These are phyloP conservation scores for Adenanthera pavonina DNA, from an alignment of 306 rosid species.

Conservation along the genomic window DNA sequence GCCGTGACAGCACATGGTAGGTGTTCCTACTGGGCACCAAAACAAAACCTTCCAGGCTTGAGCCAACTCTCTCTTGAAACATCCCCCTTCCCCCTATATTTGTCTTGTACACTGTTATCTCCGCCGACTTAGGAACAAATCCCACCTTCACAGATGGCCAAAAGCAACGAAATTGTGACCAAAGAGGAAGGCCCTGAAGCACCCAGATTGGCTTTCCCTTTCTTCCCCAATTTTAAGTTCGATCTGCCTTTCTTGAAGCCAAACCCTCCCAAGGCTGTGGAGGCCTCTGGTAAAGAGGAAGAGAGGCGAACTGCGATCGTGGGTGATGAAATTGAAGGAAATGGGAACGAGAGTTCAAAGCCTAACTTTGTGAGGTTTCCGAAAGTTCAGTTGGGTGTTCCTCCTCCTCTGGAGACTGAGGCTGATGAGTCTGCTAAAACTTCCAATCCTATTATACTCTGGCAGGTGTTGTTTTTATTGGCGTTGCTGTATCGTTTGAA, in stretches of 20 bases:
- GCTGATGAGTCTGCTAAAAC: conserved; percentile 60
- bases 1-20: no score
- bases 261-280: conserved; percentile 23
- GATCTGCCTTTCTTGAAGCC: conserved; percentile 62
- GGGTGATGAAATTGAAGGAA: conserved; percentile 23
- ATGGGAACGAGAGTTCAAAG: conserved; percentile 22
- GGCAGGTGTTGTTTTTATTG: conserved; percentile 64
- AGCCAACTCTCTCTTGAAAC: background rate
- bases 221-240: conserved; percentile 59
- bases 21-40: no score
- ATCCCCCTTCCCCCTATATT: background rate
- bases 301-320: conserved; percentile 8
- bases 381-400: conserved; percentile 45
- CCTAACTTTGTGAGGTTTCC: conserved; percentile 66
- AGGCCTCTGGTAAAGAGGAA: conserved; percentile 13
- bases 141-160: conserved; percentile 48
- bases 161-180: conserved; percentile 46
- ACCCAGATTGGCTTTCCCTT: conserved; percentile 43
- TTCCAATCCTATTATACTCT: conserved; percentile 72
- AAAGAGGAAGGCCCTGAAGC: conserved; percentile 38
- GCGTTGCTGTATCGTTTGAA: background rate
- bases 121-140: conserved; percentile 38
- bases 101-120: conserved; percentile 17
- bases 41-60: no score
- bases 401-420: conserved; percentile 61